phyloP scores from a whole-genome alignment of 176 grass and related monocot species.

The Carex cristatella region DNA sequence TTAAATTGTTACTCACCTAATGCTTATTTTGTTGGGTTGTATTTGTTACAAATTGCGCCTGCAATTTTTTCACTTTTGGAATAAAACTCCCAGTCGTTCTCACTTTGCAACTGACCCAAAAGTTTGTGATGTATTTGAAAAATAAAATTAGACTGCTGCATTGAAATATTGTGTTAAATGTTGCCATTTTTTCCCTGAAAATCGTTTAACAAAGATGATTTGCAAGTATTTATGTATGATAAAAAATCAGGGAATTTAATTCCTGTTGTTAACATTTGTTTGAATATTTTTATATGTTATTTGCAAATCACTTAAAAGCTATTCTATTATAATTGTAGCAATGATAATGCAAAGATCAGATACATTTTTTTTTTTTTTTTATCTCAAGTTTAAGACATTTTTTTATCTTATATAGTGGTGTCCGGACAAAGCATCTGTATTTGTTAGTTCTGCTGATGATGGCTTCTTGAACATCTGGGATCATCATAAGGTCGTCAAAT shows the following conservation, averaged over 20 bases:
- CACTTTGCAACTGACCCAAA: background rate
- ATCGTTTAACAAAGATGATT: background rate
- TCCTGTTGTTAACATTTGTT: background rate
- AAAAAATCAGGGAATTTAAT: background rate
- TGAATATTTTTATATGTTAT: background rate
- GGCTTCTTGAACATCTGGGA: slow-evolving; percentile 88
- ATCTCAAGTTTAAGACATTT: background rate
- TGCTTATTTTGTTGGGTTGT: background rate
- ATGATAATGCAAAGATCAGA: background rate
- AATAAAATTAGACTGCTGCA: background rate
- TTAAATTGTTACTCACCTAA: background rate
- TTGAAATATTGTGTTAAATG: background rate
- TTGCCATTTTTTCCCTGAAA: background rate
- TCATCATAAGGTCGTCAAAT: slow-evolving; percentile 61
- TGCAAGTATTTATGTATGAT: background rate
- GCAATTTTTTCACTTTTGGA: background rate
- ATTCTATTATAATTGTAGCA: background rate
- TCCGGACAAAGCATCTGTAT: slow-evolving; percentile 91
- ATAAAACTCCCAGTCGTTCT: background rate
- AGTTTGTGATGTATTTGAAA: background rate
- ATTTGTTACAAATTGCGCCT: background rate
- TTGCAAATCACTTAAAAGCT: background rate
- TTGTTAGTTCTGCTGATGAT: slow-evolving; percentile 87
- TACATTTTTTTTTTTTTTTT: background rate
- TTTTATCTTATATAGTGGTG: slow-evolving; percentile 56